phyloP scores from a whole-genome alignment of 2,329 filamentous ascomycete species.

The Colletotrichum chrysophilum region DNA sequence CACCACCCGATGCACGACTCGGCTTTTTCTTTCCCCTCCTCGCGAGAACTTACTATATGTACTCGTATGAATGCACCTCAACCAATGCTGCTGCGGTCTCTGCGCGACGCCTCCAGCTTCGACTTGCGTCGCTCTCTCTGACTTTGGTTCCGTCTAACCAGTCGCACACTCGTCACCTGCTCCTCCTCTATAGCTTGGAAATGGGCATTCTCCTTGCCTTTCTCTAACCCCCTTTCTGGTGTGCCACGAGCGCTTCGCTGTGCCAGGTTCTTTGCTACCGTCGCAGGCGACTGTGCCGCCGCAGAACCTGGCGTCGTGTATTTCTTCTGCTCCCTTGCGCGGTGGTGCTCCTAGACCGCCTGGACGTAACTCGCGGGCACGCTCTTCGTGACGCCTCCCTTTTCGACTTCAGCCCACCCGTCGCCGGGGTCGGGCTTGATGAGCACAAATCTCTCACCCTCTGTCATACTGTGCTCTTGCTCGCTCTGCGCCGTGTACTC shows the following conservation, averaged over 20 bases:
- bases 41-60: not conserved
- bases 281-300: not conserved
- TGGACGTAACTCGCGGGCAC: constrained; percentile 95
- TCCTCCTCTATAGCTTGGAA: not conserved
- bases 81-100: constrained; percentile 6
- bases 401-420: constrained; percentile 97
- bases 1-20: not conserved
- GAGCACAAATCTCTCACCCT: constrained; percentile 91
- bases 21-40: not conserved
- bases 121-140: constrained; percentile 19
- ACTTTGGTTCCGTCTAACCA: constrained; percentile 17
- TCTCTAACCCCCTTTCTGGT: not conserved
- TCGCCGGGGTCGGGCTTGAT: constrained; percentile 88
- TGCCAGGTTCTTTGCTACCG: not conserved
- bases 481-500: constrained; percentile 88
- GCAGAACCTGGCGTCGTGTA: not conserved
- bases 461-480: constrained; percentile 85
- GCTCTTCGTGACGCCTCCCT: constrained; percentile 82
- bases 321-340: not conserved
- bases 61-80: constrained; percentile 13
- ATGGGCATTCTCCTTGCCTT: not conserved
- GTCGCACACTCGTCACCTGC: constrained; percentile 20
- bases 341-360: constrained; percentile 58
- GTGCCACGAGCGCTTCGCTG: not conserved
- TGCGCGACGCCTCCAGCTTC: not conserved